Evolutionary conservation across 2,329 filamentous ascomycete species (phyloP), one percentile per base, ranked within the genome.

Genomic region (Helminthosporium solani): DNA sequence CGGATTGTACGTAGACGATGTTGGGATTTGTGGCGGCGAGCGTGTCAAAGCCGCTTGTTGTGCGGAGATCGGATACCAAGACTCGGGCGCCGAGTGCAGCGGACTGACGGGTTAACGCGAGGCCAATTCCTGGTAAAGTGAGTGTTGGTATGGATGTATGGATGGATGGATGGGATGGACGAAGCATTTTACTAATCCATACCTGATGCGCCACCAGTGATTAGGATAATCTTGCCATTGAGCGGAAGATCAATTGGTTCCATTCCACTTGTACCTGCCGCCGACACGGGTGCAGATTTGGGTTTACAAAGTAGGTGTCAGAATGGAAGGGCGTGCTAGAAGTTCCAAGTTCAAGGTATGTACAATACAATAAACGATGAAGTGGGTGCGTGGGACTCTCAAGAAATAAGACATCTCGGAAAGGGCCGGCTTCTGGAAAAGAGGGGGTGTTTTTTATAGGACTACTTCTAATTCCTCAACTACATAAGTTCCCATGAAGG

Each of bases 121-220:
- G 56, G 16, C 65, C 64, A 34, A 70, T 70, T 16, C 66, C 66
- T 66, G n/a, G 11, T 19, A 2, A 3, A 30, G 18, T 51, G 16
- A 37, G 16, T 16, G 21, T 33, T 18, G 27, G 14, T 23, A 14
- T 15, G 11, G 25, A 19, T 9, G n/a, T 7, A 20, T 39, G 25
- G 28, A 39, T 20, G 9, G 14, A 23, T 23, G 11, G 20, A 28
- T 2, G 20, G 36, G 2, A 5, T 39, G 14, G n/a, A n/a, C n/a
- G n/a, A n/a, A n/a, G n/a, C n/a, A n/a, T n/a, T n/a, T n/a, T n/a
- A n/a, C n/a, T n/a, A n/a, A n/a, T n/a, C n/a, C n/a, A n/a, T 47
- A 64, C 63, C 64, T 43, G 65, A 70, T 45, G 65, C 67, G 11
- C 64, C 68, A 16, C 68, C 67, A 0, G 67, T 70, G 40, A 70